phyloP scores from a whole-genome alignment of 2,329 filamentous ascomycete genomes.

The Diaporthe longicolla region DNA sequence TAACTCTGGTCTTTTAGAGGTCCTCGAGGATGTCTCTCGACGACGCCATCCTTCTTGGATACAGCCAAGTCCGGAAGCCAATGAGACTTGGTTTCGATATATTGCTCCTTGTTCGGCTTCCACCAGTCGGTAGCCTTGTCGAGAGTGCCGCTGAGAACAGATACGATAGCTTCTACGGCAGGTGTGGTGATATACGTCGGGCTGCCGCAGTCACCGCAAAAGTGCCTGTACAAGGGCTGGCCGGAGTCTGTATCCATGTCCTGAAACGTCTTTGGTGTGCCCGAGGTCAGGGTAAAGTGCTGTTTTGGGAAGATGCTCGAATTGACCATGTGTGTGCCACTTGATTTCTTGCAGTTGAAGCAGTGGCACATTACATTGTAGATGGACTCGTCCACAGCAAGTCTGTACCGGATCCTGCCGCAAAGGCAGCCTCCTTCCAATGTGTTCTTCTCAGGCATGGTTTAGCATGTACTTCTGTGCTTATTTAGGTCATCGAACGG shows the following conservation, averaged over 20 bases:
- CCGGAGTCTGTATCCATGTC: constrained; percentile 24
- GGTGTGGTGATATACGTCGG: constrained; percentile 34
- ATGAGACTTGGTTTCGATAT: constrained; percentile 37
- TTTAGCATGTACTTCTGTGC: neutral
- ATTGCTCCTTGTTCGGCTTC: constrained; percentile 38
- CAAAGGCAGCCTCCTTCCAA: constrained; percentile 38
- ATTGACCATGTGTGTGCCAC: constrained; percentile 37
- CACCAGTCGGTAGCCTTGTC: constrained; percentile 30
- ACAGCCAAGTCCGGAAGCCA: constrained; percentile 36
- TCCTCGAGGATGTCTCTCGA: constrained; percentile 29
- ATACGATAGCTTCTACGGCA: constrained; percentile 16
- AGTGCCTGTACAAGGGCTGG: constrained; percentile 3
- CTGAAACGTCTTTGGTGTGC: constrained; percentile 28
- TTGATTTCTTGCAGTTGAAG: constrained; percentile 37
- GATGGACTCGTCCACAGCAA: neutral
- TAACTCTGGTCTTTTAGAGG: constrained; percentile 21
- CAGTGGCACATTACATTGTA: constrained; percentile 40
- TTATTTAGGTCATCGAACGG: neutral
- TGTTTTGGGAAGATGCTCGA: constrained; percentile 32
- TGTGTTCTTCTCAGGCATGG: constrained; percentile 13
- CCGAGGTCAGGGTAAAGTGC: constrained; percentile 21
- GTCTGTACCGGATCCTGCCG: constrained; percentile 33
- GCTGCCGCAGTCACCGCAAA: constrained; percentile 36
- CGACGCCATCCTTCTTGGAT: constrained; percentile 20
- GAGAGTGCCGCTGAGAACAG: constrained; percentile 33